Conservation (phyloP, 768 basidiomycete species). For the Tulasnella sp. region DNA sequence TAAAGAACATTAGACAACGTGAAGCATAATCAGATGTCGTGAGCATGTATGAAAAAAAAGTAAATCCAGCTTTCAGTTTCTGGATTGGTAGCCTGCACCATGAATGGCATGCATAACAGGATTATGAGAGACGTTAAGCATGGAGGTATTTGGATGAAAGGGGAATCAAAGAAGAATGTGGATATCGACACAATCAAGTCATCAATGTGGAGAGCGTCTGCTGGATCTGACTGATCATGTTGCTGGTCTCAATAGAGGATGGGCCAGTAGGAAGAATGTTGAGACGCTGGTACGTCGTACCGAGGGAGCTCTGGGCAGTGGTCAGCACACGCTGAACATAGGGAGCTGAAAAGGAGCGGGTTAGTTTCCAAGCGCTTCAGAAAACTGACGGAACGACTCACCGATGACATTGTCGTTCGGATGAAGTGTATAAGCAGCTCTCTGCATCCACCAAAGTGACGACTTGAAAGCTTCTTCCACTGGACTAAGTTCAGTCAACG, state of each 20-base stretch:
- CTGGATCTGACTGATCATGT: conserved; percentile 61
- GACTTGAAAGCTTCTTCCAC: conserved; percentile 71
- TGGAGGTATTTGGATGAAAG: no score
- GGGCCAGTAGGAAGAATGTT: conserved; percentile 63
- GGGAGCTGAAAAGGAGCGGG: conserved; percentile 1
- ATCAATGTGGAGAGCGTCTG: conserved; percentile 36
- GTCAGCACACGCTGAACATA: conserved; percentile 73
- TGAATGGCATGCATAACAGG: no score
- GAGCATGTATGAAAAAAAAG: no score
- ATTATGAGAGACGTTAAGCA: no score
- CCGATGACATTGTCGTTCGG: conserved; percentile 40
- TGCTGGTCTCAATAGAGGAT: conserved; percentile 46
- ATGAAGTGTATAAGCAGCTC: conserved; percentile 54
- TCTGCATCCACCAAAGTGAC: conserved; percentile 78
- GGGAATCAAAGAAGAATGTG: no score
- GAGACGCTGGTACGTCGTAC: conserved; percentile 67
- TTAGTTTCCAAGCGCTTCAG: not conserved
- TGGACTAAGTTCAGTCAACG: conserved; percentile 62
- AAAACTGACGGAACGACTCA: conserved; percentile 14
- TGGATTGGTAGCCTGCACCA: no score
- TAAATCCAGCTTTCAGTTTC: no score
- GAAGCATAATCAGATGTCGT: no score
- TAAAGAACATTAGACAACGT: no score
- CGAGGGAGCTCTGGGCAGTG: conserved; percentile 60
- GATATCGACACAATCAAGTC: not conserved